Base-by-base conservation (phyloP, 257 asterid species). In the Plantago elongata region DNA sequence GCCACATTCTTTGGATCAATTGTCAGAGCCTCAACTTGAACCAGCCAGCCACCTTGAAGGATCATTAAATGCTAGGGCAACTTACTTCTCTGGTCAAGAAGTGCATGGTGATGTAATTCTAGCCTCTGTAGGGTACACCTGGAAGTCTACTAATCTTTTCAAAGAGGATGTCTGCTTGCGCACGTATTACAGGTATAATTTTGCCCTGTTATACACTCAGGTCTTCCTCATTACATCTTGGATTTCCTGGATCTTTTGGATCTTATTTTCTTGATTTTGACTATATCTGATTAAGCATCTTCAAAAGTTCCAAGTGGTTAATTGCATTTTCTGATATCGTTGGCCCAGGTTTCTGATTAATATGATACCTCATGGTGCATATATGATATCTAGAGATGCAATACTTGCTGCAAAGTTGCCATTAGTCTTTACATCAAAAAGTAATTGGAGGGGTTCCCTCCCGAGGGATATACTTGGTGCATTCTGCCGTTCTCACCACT, bases 91-190 rank as follows among this genome's bases (percentile, higher is more conserved):
- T 15, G 93, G 94, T 59, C 91, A 84, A 77, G 68, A 74, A 64
- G 74, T 92, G 56, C 75, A 78, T 34, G 96, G 99, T 56, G 89
- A 89, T 78, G 99, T 89, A 54, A 80, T 92, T 74, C 72, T 89
- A 83, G 99, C 97, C 58, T 83, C 95, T 68, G 62, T 82, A 46
- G 89, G 96, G 75, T 89, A 89, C 79, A 67, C 83, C n/a, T 81
- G 99, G 99, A 89, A 61, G 73, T 84, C 89, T 61, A 57, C 73
- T 55, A 83, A 83, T 69, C 77, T 92, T 73, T 78, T 55, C 62
- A 76, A 73, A 61, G 97, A 86, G 80, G 78, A 74, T 66, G 78
- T 89, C 58, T 63, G 89, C 64, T 57, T 83, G 81, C 75, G 82
- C 66, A 66, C 80, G 2, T 89, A 84, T 77, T 81, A 79, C 73